Percentiles rank a stretch among this genome's conserved stretches.
Evolutionary conservation across 208 protist genomes (phyloP).

Genomic region (Naegleria lovaniensis): DNA sequence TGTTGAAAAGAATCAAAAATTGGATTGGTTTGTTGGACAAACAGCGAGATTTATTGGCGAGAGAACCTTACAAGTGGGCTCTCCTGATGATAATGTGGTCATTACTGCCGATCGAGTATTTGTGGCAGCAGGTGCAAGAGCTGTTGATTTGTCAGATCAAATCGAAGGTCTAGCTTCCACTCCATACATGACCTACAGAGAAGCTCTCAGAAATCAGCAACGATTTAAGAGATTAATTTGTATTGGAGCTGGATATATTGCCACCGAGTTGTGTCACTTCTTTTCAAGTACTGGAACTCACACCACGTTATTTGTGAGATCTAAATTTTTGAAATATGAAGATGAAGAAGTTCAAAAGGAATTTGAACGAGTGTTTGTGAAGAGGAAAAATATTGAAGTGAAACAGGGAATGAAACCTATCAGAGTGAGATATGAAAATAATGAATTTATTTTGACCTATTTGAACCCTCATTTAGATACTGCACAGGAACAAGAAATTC

Average conservation of each 20-base stretch:
- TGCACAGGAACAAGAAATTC: too few relatives aligned
- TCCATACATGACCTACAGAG: constrained; percentile 40
- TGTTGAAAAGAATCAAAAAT: constrained; percentile 24
- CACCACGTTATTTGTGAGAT: constrained; percentile 28
- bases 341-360: constrained; percentile 33
- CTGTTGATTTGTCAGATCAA: not conserved
- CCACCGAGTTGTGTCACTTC: constrained; percentile 34
- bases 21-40: constrained; percentile 24
- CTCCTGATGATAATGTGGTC: constrained; percentile 9
- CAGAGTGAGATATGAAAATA: not conserved
- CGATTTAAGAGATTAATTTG: constrained; percentile 27
- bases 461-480: too few relatives aligned
- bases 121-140: constrained; percentile 32
- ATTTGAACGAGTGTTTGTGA: constrained; percentile 29
- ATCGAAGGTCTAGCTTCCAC: constrained; percentile 34
- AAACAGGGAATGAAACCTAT: not conserved
- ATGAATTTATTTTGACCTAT: not conserved
- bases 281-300: constrained; percentile 30
- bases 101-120: constrained; percentile 34
- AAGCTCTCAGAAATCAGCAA: constrained; percentile 35
- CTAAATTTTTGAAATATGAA: not conserved
- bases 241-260: constrained; percentile 41
- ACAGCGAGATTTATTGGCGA: constrained; percentile 33
- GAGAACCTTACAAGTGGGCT: constrained; percentile 17
- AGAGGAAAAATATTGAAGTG: constrained; percentile 27